Evolutionary conservation across 257 asterid species (phyloP).

Genomic region (Lycium ferocissimum): DNA sequence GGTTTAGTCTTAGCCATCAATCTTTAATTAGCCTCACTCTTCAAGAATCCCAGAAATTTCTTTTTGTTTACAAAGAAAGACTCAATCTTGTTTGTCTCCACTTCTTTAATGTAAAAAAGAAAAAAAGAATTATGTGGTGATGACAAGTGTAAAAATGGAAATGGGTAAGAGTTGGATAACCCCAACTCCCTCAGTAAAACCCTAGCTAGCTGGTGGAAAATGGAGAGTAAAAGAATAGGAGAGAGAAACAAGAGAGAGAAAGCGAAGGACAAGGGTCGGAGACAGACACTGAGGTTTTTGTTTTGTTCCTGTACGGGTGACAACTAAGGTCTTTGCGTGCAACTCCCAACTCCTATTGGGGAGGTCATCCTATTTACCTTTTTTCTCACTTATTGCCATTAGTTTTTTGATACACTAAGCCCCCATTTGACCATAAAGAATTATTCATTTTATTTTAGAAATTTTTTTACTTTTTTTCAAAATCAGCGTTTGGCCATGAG

Average conservation of each 20-base stretch:
- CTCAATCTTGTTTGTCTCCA: not conserved
- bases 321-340: not conserved
- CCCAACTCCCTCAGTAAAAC: not conserved
- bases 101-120: not conserved
- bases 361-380: too few species aligned
- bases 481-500: too few species aligned
- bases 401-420: too few species aligned
- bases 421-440: too few species aligned
- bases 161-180: slow-evolving; percentile 10
- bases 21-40: slow-evolving; percentile 4
- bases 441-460: too few species aligned
- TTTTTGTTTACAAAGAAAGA: not conserved
- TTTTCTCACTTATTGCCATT: too few species aligned
- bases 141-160: not conserved
- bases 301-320: not conserved
- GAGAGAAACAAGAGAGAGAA: not conserved
- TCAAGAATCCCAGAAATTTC: slow-evolving; percentile 15
- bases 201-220: slow-evolving; percentile 36
- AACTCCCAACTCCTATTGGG: not conserved
- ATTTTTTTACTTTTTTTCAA: too few species aligned
- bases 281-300: not conserved
- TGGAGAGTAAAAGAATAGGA: not conserved
- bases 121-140: not conserved
- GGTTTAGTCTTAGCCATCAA: slow-evolving; percentile 98
- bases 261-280: not conserved